phyloP scores from a whole-genome alignment of 805 yeast genomes.

The Zygoascus tannicola region DNA sequence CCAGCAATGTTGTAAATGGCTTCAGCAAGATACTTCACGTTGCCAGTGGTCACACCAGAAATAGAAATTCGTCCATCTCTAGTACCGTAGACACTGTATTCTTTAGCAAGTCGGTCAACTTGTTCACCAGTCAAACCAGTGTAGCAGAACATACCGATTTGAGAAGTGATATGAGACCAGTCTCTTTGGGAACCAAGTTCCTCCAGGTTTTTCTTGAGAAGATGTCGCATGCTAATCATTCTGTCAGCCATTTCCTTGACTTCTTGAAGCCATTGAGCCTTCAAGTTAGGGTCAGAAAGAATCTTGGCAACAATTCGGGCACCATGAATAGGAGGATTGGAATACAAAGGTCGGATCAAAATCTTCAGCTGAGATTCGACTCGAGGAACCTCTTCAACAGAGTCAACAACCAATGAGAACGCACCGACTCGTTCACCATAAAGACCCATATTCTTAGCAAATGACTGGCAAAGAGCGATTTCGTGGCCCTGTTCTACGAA shows the following conservation, averaged over 20 bases:
- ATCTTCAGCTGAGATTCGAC: conserved; percentile 76
- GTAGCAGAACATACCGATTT: conserved; percentile 94
- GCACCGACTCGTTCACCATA: conserved; percentile 95
- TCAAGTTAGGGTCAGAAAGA: conserved; percentile 49
- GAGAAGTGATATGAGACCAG: conserved; percentile 83
- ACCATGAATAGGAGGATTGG: conserved; percentile 94
- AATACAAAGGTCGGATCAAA: conserved; percentile 76
- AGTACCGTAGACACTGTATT: conserved; percentile 76
- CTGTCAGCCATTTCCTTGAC: conserved; percentile 72
- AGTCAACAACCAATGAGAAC: conserved; percentile 46
- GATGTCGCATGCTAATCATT: conserved; percentile 59
- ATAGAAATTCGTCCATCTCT: conserved; percentile 86
- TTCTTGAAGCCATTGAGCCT: conserved; percentile 70
- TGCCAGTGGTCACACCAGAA: conserved; percentile 74
- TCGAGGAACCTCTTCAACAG: conserved; percentile 37
- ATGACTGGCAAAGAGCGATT: conserved; percentile 68
- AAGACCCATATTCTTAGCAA: conserved; percentile 91
- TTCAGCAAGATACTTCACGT: conserved; percentile 49
- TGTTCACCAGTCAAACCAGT: conserved; percentile 72
- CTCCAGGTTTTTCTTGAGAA: conserved; percentile 54
- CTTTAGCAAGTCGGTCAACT: conserved; percentile 57
- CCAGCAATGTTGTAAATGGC: conserved; percentile 29
- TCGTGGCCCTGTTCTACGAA: conserved; percentile 34
- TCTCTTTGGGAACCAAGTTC: conserved; percentile 45
- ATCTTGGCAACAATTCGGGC: conserved; percentile 79